Conservation (phyloP, 257 asterid genomes). For the Perilla frutescens region DNA sequence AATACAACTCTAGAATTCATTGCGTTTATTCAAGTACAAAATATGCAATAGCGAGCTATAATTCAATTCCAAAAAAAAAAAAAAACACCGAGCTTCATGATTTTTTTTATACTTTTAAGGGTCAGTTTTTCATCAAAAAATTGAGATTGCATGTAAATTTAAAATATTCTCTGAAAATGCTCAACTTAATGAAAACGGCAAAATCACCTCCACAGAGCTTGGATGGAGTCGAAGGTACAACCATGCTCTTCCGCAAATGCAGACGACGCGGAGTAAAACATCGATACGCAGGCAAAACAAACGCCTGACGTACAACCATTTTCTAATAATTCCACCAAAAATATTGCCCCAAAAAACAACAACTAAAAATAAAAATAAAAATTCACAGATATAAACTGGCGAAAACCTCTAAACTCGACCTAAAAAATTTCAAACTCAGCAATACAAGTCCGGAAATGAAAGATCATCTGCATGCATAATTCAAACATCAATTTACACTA, state of each 20-base stretch:
- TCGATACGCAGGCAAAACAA: constrained; percentile 38
- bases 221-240: constrained; percentile 38
- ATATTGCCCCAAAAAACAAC: not conserved
- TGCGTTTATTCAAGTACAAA: too few relatives aligned
- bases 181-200: not conserved
- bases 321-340: constrained; percentile 18
- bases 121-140: too few relatives aligned
- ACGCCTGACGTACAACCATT: constrained; percentile 39
- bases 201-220: constrained; percentile 48
- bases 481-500: not conserved
- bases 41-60: too few relatives aligned
- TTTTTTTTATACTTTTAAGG: too few relatives aligned
- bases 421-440: constrained; percentile 14
- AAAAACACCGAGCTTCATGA: too few relatives aligned
- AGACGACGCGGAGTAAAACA: constrained; percentile 22
- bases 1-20: too few relatives aligned
- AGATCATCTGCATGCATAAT: constrained; percentile 23
- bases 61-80: too few relatives aligned
- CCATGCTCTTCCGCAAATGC: constrained; percentile 32
- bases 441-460: not conserved
- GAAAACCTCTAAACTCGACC: not conserved
- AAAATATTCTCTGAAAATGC: constrained; percentile 13
- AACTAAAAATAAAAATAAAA: not conserved
- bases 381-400: not conserved
- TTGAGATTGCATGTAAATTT: too few relatives aligned